Percentiles rank a stretch among this genome's conserved stretches.
Conservation (phyloP, 305 asterid genomes). For the Solanum hybrid region DNA sequence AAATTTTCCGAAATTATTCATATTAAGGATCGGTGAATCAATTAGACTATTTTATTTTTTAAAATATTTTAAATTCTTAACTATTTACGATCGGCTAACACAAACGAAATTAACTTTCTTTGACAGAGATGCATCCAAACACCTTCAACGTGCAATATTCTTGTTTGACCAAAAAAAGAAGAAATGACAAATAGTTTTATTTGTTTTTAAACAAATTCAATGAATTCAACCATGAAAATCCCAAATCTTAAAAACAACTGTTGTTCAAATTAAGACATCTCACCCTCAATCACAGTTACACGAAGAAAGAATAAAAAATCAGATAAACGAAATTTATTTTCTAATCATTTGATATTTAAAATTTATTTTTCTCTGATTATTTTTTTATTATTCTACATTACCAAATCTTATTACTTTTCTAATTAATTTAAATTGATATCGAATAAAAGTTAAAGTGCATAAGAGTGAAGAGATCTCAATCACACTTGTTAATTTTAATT, state of each 20-base stretch:
- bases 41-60: not conserved
- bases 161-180: not conserved
- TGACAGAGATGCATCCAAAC: not conserved
- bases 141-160: slow-evolving; percentile 1
- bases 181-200: not conserved
- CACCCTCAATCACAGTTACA: not conserved
- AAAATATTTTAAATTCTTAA: not conserved
- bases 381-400: not conserved
- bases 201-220: not conserved
- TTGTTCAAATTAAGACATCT: not conserved
- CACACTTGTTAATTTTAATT: not conserved
- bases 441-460: not conserved
- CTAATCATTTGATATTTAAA: not conserved
- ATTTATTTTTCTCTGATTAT: not conserved
- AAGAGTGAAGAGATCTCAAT: not conserved
- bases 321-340: not conserved
- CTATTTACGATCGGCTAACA: not conserved
- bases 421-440: not conserved
- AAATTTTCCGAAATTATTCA: not conserved
- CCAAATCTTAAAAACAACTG: not conserved
- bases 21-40: not conserved
- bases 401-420: not conserved
- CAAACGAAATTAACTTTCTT: not conserved
- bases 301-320: not conserved
- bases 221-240: not conserved